Evolutionary conservation across 192 early-diverging fungal genomes (phyloP).

Genomic region (Dissophora globulifera): DNA sequence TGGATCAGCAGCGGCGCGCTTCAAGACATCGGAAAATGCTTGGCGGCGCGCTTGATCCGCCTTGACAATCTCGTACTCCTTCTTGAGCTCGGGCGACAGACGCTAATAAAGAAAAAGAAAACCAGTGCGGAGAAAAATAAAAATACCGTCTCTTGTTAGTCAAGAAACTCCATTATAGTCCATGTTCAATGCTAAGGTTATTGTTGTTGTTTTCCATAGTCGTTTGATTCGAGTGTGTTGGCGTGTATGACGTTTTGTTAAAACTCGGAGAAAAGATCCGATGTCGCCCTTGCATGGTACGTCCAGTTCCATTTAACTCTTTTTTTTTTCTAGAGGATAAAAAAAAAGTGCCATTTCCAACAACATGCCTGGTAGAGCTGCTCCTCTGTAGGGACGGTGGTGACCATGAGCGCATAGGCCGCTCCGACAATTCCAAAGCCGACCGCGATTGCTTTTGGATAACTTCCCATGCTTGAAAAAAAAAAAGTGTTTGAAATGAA

Average conservation of each 20-base stretch:
- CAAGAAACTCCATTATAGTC: too few relatives aligned
- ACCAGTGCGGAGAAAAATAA: too few relatives aligned
- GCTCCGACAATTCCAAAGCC: conserved; percentile 57
- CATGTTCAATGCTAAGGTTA: too few relatives aligned
- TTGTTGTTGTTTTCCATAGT: not conserved
- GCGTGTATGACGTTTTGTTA: too few relatives aligned
- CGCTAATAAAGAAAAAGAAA: conserved; percentile 12
- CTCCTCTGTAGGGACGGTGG: conserved; percentile 62
- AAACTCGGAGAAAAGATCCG: too few relatives aligned
- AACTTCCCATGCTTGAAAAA: conserved; percentile 59
- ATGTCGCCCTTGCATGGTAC: too few relatives aligned
- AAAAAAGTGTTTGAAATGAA: too few relatives aligned
- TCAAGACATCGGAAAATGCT: conserved; percentile 44
- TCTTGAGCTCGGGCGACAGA: conserved; percentile 50
- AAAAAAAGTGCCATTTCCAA: too few relatives aligned
- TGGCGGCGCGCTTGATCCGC: conserved; percentile 37
- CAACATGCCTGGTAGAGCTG: conserved; percentile 46
- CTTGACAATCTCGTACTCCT: conserved; percentile 44
- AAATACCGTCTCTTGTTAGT: too few relatives aligned
- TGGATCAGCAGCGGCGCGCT: conserved; percentile 34
- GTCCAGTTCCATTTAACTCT: too few relatives aligned
- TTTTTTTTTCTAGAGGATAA: not conserved
- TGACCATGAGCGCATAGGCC: conserved; percentile 60
- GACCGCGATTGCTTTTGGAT: conserved; percentile 56
- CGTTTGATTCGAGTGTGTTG: not conserved